Evolutionary conservation across 345 rosid genomes (phyloP).

Genomic region (Eucalyptus urophylla): DNA sequence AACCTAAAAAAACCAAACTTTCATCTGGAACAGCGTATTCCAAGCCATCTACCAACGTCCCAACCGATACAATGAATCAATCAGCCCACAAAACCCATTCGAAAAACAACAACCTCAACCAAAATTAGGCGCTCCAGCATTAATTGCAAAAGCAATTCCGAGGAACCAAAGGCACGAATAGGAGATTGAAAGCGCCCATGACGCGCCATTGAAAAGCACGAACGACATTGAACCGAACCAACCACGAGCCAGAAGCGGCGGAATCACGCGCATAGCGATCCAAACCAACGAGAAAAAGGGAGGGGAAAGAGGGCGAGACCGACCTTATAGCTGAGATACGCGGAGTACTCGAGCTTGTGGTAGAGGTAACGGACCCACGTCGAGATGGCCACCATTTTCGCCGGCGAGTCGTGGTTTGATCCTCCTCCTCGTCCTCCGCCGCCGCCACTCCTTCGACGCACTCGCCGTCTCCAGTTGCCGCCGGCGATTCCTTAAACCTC

Average conservation of each 20-base stretch:
- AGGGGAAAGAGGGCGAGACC: not conserved
- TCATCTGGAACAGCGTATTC: not conserved
- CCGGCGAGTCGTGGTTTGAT: not conserved
- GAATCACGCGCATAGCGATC: not conserved
- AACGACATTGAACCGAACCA: not conserved
- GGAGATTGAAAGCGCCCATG: not conserved
- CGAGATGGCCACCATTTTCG: constrained; percentile 53
- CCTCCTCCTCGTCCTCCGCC: not conserved
- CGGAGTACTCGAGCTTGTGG: constrained; percentile 64
- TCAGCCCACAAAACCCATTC: not conserved
- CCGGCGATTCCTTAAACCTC: not conserved
- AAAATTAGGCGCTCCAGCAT: not conserved
- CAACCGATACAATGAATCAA: not conserved
- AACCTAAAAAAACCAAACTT: not conserved
- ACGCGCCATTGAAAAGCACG: not conserved
- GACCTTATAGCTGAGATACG: constrained; percentile 55
- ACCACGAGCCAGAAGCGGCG: not conserved
- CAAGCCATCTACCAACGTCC: not conserved
- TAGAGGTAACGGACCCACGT: constrained; percentile 70
- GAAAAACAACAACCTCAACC: not conserved
- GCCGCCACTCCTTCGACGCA: not conserved
- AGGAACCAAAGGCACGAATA: not conserved
- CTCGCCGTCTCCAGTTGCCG: not conserved
- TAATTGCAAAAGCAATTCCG: not conserved
- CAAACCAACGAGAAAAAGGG: not conserved